Evolutionary conservation across 164 flowering plant species (phyloP).

Genomic region (Hamamelis virginiana): DNA sequence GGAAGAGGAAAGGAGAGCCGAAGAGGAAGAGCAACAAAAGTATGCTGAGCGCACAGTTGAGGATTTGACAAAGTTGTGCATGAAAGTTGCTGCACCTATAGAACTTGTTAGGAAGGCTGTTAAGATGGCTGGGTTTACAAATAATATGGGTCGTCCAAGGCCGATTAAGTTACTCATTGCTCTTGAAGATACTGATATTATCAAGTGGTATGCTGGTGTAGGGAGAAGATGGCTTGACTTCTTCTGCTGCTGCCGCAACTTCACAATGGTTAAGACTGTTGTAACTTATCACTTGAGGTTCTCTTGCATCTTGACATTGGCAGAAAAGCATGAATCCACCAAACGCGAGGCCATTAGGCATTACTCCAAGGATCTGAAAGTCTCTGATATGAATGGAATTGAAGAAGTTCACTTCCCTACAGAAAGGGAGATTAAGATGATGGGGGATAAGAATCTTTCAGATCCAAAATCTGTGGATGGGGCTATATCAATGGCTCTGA

Average conservation of each 20-base stretch:
- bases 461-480: conserved; percentile 96
- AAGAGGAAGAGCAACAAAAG: conserved; percentile 54
- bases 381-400: conserved; percentile 36
- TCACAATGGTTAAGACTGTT: conserved; percentile 67
- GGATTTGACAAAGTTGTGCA: conserved; percentile 71
- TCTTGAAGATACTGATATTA: conserved; percentile 81
- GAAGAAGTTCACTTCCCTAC: conserved; percentile 75
- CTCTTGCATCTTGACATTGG: conserved; percentile 87
- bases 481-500: conserved; percentile 54
- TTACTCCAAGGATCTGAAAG: conserved; percentile 80
- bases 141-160: conserved; percentile 92
- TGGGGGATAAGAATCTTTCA: conserved; percentile 71
- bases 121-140: conserved; percentile 79
- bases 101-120: conserved; percentile 71
- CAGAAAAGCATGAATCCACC: conserved; percentile 86
- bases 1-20: conserved; percentile 48
- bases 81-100: conserved; percentile 82
- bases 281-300: conserved; percentile 86
- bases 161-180: conserved; percentile 69
- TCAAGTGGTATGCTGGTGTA: conserved; percentile 94
- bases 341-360: conserved; percentile 78
- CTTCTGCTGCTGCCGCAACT: conserved; percentile 89
- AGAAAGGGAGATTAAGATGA: conserved; percentile 81
- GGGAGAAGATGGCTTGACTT: conserved; percentile 90
- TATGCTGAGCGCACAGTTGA: conserved; percentile 68